Percentiles rank a stretch among this genome's conserved stretches.
Evolutionary conservation across 2,329 filamentous ascomycete species (phyloP).

Genomic region (Pseudonectria buxi): DNA sequence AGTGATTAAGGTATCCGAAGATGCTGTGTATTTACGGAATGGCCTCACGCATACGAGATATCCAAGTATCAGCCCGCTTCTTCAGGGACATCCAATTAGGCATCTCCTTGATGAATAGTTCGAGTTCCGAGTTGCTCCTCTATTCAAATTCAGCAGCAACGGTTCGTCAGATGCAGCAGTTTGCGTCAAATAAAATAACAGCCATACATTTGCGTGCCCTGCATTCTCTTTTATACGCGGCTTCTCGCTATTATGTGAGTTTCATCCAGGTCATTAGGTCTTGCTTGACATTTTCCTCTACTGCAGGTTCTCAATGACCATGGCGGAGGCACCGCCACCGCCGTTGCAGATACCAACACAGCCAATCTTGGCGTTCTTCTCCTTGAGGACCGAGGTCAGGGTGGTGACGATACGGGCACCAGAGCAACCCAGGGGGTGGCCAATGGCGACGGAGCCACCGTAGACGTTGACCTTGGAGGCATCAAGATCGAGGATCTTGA

Average conservation of each 20-base stretch:
- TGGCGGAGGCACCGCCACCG: conserved; percentile 86
- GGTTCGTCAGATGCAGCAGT: conserved; percentile 10
- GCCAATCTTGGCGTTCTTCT: conserved; percentile 90
- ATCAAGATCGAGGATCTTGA: conserved; percentile 76
- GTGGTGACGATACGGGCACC: conserved; percentile 92
- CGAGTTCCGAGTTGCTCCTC: neutral
- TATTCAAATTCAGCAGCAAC: conserved; percentile 12
- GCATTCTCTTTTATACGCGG: conserved; percentile 9
- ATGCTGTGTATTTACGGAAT: too few species aligned
- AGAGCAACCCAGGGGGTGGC: conserved; percentile 88
- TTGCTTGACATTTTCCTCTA: conserved; percentile 27
- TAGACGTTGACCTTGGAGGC: conserved; percentile 91
- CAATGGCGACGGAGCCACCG: conserved; percentile 90
- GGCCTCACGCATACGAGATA: too few species aligned
- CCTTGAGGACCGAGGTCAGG: conserved; percentile 76
- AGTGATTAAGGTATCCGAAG: too few species aligned
- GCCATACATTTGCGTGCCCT: conserved; percentile 12
- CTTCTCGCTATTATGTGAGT: conserved; percentile 4
- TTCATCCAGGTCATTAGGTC: conserved; percentile 20
- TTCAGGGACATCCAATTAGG: too few species aligned
- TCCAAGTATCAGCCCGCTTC: too few species aligned
- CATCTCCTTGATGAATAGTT: too few species aligned
- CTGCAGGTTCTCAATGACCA: conserved; percentile 76
- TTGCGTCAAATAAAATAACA: conserved; percentile 9
- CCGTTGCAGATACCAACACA: conserved; percentile 97